These are phyloP conservation scores for Rhodotorula sp. DNA, from an alignment of 1,284 basidiomycete genomes.

Conservation along the genomic window DNA sequence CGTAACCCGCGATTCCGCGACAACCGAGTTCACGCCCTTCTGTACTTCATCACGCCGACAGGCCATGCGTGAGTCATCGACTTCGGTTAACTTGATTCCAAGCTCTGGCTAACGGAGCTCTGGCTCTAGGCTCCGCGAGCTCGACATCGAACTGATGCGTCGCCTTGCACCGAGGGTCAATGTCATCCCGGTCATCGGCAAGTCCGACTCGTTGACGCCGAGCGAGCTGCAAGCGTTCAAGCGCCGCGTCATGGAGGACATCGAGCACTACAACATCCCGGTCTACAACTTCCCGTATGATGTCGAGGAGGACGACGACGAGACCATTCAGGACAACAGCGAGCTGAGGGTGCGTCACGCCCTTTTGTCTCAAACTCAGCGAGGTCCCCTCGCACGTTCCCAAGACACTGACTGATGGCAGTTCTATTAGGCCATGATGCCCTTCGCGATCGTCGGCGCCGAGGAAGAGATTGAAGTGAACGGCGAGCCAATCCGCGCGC, in stretches of 20 bases:
- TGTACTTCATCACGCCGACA: slow-evolving; percentile 97
- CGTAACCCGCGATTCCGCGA: slow-evolving; percentile 99
- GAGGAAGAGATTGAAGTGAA: slow-evolving; percentile 94
- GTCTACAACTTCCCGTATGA: slow-evolving; percentile 99
- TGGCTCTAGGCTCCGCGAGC: slow-evolving; percentile 78
- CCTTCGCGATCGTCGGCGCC: slow-evolving; percentile 96
- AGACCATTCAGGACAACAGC: slow-evolving; percentile 96
- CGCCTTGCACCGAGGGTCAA: slow-evolving; percentile 95
- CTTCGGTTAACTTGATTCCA: not conserved
- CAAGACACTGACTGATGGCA: not conserved
- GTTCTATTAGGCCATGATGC: slow-evolving; percentile 68
- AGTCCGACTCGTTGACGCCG: slow-evolving; percentile 92
- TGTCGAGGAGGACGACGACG: slow-evolving; percentile 96
- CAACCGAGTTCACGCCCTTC: slow-evolving; percentile 85
- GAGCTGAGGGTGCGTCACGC: slow-evolving; percentile 70
- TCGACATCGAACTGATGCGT: slow-evolving; percentile 99
- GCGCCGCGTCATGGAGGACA: slow-evolving; percentile 99
- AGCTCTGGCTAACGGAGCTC: not conserved
- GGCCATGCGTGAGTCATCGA: slow-evolving; percentile 65
- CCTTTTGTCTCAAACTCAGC: not conserved
- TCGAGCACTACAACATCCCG: slow-evolving; percentile 96
- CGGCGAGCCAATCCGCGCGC: slow-evolving; percentile 84
- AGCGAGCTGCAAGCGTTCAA: slow-evolving; percentile 91
- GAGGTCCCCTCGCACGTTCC: too few species aligned
- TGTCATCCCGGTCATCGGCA: slow-evolving; percentile 98